Base-by-base conservation (phyloP, 1,284 basidiomycete genomes). In the Ganoderma leucocontextum region DNA sequence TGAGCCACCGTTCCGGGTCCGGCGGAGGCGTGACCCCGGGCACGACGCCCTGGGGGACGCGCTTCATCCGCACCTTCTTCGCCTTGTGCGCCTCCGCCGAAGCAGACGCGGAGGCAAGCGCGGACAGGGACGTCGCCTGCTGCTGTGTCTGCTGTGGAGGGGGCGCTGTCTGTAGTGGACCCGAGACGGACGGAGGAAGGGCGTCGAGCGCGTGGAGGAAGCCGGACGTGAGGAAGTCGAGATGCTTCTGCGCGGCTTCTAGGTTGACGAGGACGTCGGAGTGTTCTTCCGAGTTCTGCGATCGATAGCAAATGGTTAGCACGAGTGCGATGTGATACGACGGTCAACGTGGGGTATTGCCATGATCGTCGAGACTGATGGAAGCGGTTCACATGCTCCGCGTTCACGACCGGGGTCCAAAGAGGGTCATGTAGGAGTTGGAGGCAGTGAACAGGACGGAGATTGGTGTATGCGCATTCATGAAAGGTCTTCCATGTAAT, bases 201-300 rank as follows among this genome's bases (percentile, higher is more conserved):
- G 82, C 76, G 74, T 89, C 88, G 25, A 95, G 84, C 22, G 88
- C 84, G 63, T 84, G 86, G 52, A 90, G 83, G 82, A 89, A 95
- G 49, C 86, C 89, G 49, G 87, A 85, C 73, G 86, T 87, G 77
- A 95, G 87, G 81, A 96, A 96, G 75, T 94, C 91, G 67, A 94
- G 86, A 77, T 95, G 93, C 68, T 86, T 85, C 76, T 94, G 89
- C 0, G 94, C 86, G 1, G 95, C 93, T 59, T 88, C 84, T 66
- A 95, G 87, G 80, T 96, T 96, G 68, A 89, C 94, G 61, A 92
- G 83, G 75, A 96, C 90, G 77, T 96, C 95, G 8, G 91, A 87
- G 76, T 94, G 88, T 82, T 96, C 95, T 75, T 95, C 91, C n/a
- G 94, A 91, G 72, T 90, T 82, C 93, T 95, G 76, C 39, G 57